A percentile compares a stretch with the other conserved stretches of the same genome.
These are phyloP conservation scores for Penicillium sclerotiorum DNA, from an alignment of 2,329 filamentous ascomycete genomes.

Conservation along the genomic window DNA sequence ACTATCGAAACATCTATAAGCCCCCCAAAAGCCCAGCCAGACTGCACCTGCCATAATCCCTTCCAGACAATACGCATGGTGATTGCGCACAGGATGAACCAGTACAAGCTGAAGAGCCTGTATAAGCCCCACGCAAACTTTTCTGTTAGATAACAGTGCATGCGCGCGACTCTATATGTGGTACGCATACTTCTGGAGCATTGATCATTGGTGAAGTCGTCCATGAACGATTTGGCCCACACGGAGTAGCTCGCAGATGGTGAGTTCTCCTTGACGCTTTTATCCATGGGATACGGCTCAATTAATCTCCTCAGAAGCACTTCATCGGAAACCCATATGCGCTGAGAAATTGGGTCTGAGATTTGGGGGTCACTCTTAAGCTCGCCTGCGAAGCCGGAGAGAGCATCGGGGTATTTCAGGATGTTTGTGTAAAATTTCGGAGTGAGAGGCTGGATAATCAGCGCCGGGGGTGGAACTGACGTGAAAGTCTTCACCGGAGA, in stretches of 20 bases:
- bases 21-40: too few species aligned
- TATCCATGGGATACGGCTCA: too few species aligned
- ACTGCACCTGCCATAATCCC: too few species aligned
- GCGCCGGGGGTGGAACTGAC: not conserved
- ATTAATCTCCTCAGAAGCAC: not conserved
- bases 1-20: too few species aligned
- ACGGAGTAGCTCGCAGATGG: not conserved
- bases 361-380: not conserved
- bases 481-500: not conserved
- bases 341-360: conserved; percentile 1
- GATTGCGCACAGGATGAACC: too few species aligned
- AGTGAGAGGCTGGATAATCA: conserved; percentile 5
- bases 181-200: not conserved
- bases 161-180: not conserved
- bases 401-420: not conserved
- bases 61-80: too few species aligned
- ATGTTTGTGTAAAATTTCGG: conserved; percentile 7
- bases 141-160: conserved; percentile 1
- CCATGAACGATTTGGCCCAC: not conserved
- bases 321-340: not conserved
- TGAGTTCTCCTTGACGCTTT: not conserved
- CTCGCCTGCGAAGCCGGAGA: not conserved
- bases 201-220: not conserved
- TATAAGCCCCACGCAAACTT: conserved; percentile 1
- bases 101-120: too few species aligned